Base-by-base conservation (phyloP, 164 flowering plant genomes). In the Tetracentron sinense region DNA sequence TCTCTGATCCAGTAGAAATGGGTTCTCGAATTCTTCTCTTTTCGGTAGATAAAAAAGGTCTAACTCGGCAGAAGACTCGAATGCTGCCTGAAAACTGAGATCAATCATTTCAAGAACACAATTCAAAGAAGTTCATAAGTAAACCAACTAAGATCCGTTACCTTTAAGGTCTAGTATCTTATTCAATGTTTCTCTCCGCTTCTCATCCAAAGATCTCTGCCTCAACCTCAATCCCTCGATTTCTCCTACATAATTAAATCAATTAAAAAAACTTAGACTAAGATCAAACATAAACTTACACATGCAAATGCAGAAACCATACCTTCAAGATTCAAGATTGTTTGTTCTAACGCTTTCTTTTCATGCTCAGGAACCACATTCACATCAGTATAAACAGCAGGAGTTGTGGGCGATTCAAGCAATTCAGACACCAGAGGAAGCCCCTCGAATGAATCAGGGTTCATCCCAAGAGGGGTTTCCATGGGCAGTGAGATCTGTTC, bases 41-140 rank as follows among this genome's bases (percentile, higher is more conserved):
- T 21, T 79, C 79, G 12, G 65, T 57, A 19, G 69, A 42, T 19
- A 74, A 62, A 58, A 78, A 74, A 6, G 97, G 94, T 30, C 90
- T 71, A 69, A 88, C 75, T 30, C 97, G 86, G 69, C 92, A 88
- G 68, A 88, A 81, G 12, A 86, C 97, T 59, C 97, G 66, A 61
- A 86, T 86, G 75, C 79, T 74, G 48, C 97, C 97, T 90, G 79
- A 56, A 76, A 65, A 68, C 52, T 26, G 21, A 44, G 59, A 48
- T 25, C 70, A 68, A 1, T 53, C 29, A 44, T 22, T 58, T 16
- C 29, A 49, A 49, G 28, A 46, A 30, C 35, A 17, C 5, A 42
- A 28, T 21, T 28, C 15, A 16, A 60, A 3, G 44, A 38, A 16
- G 1, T 1, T 8, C 44, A 38, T 2, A 38, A 38, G 44, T 4